Percentiles rank a stretch among this genome's conserved stretches.
Conservation (phyloP, 2,329 filamentous ascomycete species). For the Fusarium brevicatenulatum region DNA sequence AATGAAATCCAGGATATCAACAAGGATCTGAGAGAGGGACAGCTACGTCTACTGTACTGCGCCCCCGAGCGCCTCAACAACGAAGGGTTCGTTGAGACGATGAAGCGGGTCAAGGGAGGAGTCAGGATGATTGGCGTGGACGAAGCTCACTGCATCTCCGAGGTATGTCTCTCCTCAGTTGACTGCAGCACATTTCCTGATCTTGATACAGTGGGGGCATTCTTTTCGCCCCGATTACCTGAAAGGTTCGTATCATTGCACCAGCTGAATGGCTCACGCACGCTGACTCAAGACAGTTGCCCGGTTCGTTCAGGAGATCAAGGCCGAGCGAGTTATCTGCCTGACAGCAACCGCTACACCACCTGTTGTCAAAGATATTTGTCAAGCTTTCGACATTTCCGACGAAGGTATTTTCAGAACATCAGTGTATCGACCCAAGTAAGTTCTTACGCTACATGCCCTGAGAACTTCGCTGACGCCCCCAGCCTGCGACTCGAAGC, state of each 20-base stretch:
- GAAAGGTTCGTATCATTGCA: slow-evolving; percentile 50
- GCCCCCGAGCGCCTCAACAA: slow-evolving; percentile 70
- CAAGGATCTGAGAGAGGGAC: slow-evolving; percentile 54
- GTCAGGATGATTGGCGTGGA: slow-evolving; percentile 67
- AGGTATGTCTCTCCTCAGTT: slow-evolving; percentile 7
- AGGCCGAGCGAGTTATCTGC: slow-evolving; percentile 68
- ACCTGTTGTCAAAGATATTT: slow-evolving; percentile 64
- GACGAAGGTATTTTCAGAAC: slow-evolving; percentile 64
- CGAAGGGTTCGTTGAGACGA: slow-evolving; percentile 66
- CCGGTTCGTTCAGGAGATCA: slow-evolving; percentile 64
- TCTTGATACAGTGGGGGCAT: slow-evolving; percentile 55
- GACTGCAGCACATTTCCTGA: not conserved
- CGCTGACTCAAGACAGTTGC: slow-evolving; percentile 52
- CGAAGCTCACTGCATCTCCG: slow-evolving; percentile 68
- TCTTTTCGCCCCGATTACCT: slow-evolving; percentile 62
- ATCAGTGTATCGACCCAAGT: slow-evolving; percentile 68
- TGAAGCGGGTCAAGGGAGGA: slow-evolving; percentile 64
- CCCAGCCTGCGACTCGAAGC: slow-evolving; percentile 62
- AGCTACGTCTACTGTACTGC: slow-evolving; percentile 65
- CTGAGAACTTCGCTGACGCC: not conserved
- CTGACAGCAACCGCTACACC: slow-evolving; percentile 69
- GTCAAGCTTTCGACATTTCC: slow-evolving; percentile 61
- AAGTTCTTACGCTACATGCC: accelerated
- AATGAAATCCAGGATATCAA: slow-evolving; percentile 56
- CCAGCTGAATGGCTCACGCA: not conserved